Evolutionary conservation across 805 yeast species (phyloP), one percentile per base, ranked within the genome.

Genomic region (Metschnikowia bowlesiae): DNA sequence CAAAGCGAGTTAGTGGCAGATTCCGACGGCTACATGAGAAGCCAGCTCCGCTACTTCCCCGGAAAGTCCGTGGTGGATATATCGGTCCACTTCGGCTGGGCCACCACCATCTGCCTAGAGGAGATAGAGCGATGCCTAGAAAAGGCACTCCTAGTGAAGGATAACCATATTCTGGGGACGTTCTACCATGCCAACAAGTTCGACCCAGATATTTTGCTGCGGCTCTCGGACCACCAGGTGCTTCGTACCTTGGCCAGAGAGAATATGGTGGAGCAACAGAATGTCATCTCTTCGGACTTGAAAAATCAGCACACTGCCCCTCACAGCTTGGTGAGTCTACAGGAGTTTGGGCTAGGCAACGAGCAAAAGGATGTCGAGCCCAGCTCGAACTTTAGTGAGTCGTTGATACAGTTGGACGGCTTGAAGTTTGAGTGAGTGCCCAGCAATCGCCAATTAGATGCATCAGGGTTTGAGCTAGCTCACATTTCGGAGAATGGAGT

Each of bases 131-230:
- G 74, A 49, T 82, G 85, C 16, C 76, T 87, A n/a, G 74, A 70
- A 2, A 62, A 66, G 2, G 90, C 89, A 4, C 63, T 68, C 2
- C 60, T 88, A 2, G 80, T 85, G 16, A 72, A 87, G 4, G 96
- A 88, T 66, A 82, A 83, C 57, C 82, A 83, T 55, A 70, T 84
- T 1, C 76, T 82, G 44, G 95, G 94, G 0, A 75, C 82, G 3
- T 76, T 78, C 46, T 88, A 82, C 64, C 87, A 79, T 59, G 62
- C 71, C 40, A 87, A 87, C 55, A 51, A 47, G 31, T 55, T 56
- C 33, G 56, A 56, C 16, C 22, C 32, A 8, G 40, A 8, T 5
- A 47, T 57, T 29, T 46, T 42, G 6, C 41, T 31, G 11, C 47
- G 45, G 40, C 39, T 56, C 26, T 11, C 39, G 8, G 51, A 50